These are phyloP conservation scores for Nannochloris sp. DNA, from an alignment of 139 green algal genomes.

Conservation along the genomic window DNA sequence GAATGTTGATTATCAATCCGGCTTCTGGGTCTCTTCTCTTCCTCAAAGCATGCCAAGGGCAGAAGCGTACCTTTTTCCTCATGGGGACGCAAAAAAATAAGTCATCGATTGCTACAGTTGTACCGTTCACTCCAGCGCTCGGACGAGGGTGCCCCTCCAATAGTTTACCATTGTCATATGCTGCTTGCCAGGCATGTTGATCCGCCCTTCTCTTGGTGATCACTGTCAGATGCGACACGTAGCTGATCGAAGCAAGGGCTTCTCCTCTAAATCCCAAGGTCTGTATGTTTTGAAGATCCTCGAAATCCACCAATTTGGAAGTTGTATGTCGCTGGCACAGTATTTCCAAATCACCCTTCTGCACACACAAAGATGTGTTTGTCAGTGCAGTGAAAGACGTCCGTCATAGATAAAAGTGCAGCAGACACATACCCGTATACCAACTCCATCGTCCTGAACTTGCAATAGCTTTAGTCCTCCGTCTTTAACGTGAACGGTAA, in stretches of 20 bases:
- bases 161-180: constrained; percentile 52
- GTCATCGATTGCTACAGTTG: constrained; percentile 85
- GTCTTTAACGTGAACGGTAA: constrained; percentile 74
- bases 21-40: too few relatives aligned
- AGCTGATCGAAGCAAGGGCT: constrained; percentile 78
- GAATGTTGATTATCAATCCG: not conserved
- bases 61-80: constrained; percentile 40
- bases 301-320: constrained; percentile 81
- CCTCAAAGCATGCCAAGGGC: not conserved
- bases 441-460: constrained; percentile 86
- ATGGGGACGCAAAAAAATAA: constrained; percentile 92
- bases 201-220: constrained; percentile 71
- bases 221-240: constrained; percentile 81
- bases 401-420: not conserved
- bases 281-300: constrained; percentile 74
- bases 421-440: constrained; percentile 53
- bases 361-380: constrained; percentile 6
- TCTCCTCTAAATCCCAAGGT: constrained; percentile 95
- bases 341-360: constrained; percentile 76
- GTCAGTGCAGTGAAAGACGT: constrained; percentile 1
- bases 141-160: constrained; percentile 50
- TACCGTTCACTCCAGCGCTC: constrained; percentile 73
- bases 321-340: constrained; percentile 88
- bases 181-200: constrained; percentile 52
- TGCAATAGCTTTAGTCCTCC: constrained; percentile 87